Conservation (phyloP, 352 stramenopile species). For the Globisporangium solare region DNA sequence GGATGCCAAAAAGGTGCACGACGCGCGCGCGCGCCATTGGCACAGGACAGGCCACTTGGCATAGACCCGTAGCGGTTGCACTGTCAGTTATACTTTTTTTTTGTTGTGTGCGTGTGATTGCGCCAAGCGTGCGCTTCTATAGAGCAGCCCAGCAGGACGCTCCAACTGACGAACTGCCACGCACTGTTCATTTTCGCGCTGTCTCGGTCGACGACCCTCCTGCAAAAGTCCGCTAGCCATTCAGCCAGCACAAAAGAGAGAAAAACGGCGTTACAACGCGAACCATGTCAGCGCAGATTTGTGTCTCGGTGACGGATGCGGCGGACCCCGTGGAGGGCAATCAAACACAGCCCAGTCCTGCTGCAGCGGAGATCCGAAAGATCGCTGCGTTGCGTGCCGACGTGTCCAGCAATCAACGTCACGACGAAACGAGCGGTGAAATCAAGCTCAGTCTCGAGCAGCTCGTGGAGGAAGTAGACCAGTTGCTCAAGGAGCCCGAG, state of each 20-base stretch:
- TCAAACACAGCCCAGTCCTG: constrained; percentile 5
- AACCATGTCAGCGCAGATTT: constrained; percentile 2
- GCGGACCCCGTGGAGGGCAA: neutral
- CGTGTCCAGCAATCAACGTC: neutral
- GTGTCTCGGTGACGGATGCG: constrained; percentile 11
- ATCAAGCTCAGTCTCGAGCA: constrained; percentile 26
- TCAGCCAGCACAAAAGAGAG: neutral
- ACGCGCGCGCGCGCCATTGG: too few species aligned
- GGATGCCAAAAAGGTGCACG: neutral
- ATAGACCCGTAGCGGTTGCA: too few species aligned
- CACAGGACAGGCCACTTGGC: too few species aligned
- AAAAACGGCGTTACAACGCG: neutral
- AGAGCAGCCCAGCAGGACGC: too few species aligned
- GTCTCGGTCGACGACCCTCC: too few species aligned
- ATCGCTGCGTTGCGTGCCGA: constrained; percentile 4
- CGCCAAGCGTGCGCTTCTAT: too few species aligned
- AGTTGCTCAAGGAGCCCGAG: constrained; percentile 26
- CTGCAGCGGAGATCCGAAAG: constrained; percentile 13
- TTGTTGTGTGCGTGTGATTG: too few species aligned
- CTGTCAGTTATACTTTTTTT: neutral
- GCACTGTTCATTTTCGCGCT: too few species aligned
- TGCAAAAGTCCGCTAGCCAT: too few species aligned
- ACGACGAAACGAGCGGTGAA: neutral
- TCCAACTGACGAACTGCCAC: neutral
- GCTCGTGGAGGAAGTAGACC: constrained; percentile 42